Percentiles rank a stretch among this genome's conserved stretches.
Evolutionary conservation across 148 eudicot genomes (phyloP).

Genomic region (Chenopodium quinoa): DNA sequence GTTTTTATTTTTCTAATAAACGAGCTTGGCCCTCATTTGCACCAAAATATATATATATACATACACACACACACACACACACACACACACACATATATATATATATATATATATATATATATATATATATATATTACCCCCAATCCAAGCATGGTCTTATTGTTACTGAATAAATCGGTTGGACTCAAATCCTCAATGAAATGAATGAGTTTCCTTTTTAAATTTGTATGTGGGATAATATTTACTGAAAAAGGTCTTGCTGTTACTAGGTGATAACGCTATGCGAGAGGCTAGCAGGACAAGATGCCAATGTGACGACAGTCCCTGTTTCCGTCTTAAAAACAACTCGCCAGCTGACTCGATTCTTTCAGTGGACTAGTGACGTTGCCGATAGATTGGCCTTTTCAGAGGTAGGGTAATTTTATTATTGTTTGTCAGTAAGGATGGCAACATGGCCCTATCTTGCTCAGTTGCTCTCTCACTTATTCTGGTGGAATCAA

Average conservation of each 20-base stretch:
- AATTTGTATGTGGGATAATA: no score
- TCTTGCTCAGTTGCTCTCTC: background rate
- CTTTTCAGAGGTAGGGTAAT: conserved; percentile 74
- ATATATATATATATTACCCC: no score
- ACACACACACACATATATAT: no score
- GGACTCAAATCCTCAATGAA: no score
- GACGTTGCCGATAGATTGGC: conserved; percentile 99
- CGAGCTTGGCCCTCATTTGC: no score
- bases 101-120: no score
- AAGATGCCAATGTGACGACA: conserved; percentile 98
- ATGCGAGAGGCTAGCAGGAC: conserved; percentile 99
- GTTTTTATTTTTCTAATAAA: no score
- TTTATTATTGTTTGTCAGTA: background rate
- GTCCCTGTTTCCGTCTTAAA: conserved; percentile 94
- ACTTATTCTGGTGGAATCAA: background rate
- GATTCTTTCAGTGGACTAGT: conserved; percentile 90
- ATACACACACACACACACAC: no score
- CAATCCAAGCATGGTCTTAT: background rate
- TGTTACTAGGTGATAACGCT: conserved; percentile 83
- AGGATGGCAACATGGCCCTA: background rate
- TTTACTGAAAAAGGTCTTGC: conserved; percentile 10
- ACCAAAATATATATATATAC: no score
- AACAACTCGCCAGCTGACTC: conserved; percentile 89
- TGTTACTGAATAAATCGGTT: background rate
- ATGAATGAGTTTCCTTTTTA: background rate